Evolutionary conservation across 331 rosid species (phyloP).

Genomic region (Quercus tomentella): DNA sequence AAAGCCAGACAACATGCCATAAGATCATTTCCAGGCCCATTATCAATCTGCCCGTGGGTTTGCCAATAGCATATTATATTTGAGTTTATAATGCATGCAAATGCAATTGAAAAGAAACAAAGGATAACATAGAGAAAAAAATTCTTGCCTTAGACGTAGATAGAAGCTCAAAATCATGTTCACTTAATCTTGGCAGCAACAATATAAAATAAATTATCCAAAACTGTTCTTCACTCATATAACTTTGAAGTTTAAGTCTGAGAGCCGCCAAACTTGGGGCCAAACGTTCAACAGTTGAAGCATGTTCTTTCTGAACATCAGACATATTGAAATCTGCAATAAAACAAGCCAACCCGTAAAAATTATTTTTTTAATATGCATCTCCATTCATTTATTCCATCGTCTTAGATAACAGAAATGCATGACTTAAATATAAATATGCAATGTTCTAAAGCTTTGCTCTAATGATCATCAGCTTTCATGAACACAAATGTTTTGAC

Average conservation of each 20-base stretch:
- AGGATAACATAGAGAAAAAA: slow-evolving; percentile 12
- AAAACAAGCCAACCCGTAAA: slow-evolving; percentile 24
- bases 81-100: slow-evolving; percentile 6
- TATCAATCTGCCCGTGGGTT: neutral
- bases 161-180: slow-evolving; percentile 56
- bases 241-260: slow-evolving; percentile 51
- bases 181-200: slow-evolving; percentile 72
- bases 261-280: slow-evolving; percentile 61
- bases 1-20: neutral
- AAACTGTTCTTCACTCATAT: slow-evolving; percentile 67
- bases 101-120: neutral
- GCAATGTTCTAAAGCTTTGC: neutral
- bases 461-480: neutral
- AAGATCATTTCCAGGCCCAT: neutral
- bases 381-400: neutral
- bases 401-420: neutral
- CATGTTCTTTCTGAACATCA: slow-evolving; percentile 68
- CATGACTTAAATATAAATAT: neutral
- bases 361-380: neutral
- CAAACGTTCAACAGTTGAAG: slow-evolving; percentile 52
- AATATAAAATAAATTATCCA: slow-evolving; percentile 87
- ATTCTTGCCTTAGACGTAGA: slow-evolving; percentile 66
- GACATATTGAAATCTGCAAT: slow-evolving; percentile 74
- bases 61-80: neutral
- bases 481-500: neutral